Evolutionary conservation across 1,284 basidiomycete genomes (phyloP), one percentile per base, ranked within the genome.

Genomic region (Ustilago hordei): DNA sequence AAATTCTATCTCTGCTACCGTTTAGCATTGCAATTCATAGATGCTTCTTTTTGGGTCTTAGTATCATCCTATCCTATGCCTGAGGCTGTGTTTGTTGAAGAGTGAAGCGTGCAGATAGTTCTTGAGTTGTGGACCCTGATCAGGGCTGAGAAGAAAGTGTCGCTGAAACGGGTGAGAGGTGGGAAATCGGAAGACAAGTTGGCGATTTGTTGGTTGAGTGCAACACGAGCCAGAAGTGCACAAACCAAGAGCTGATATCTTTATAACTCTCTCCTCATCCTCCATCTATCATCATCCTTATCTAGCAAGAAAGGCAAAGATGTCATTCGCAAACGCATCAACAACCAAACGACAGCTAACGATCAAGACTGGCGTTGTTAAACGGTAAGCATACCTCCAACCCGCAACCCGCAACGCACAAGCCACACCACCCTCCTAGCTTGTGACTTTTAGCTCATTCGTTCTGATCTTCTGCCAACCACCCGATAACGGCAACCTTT

Each of bases 331-430:
- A 38, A 74, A 78, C 34, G 2, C 35, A 17, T 34, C 69, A 12
- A 32, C 78, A 6, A 58, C 52, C 56, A 81, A 82, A 55, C 74
- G 81, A 41, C 80, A 81, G 54, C 58, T 82, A 0, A 60, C 41
- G 32, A 82, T 82, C 74, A 82, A 82, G 65, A 80, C 79, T 9
- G 77, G 77, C 28, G 79, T 80, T 2, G 77, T 82, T 2, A 82
- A 81, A 54, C 61, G 81, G 80, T 82, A 53, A 9, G 55, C 32
- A 19, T 23, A 8, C n/a, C 35, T 17, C 11, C 19, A 28, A 28
- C 23, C 3, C 23, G 23, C 23, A 23, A 23, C 23, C 23, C 23
- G 23, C 23, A 28, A 28, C 23, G 3, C 3, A 3, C 23, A 28
- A 28, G 3, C 23, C 23, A 28, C 23, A 28, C 23, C 23, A 28